Percentiles rank a stretch among this genome's conserved stretches.
These are phyloP conservation scores for Dendrobium nobile DNA, from an alignment of 106 monocot genomes.

Conservation along the genomic window DNA sequence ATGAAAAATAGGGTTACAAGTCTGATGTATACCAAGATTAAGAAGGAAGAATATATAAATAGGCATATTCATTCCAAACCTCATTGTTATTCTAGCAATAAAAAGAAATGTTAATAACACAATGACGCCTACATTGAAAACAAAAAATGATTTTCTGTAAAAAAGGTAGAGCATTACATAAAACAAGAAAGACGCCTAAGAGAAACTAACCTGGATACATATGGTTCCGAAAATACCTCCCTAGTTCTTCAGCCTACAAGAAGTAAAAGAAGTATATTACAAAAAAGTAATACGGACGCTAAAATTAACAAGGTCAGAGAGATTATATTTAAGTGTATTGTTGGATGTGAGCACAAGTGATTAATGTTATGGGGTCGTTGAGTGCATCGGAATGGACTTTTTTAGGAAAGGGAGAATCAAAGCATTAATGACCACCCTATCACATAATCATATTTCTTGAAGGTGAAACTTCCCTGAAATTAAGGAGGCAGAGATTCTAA, in stretches of 20 bases:
- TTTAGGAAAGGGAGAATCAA: neutral
- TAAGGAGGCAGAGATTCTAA: neutral
- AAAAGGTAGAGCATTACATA: neutral
- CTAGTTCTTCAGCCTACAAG: slow-evolving; percentile 86
- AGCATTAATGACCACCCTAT: neutral
- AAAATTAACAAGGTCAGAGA: neutral
- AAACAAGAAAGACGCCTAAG: neutral
- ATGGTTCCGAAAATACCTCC: slow-evolving; percentile 92
- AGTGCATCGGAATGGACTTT: neutral
- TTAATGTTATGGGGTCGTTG: neutral
- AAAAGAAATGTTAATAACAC: neutral
- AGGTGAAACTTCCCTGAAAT: neutral
- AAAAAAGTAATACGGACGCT: neutral
- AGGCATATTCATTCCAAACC: neutral
- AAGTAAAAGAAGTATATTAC: neutral
- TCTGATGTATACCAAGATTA: no score
- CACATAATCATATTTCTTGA: neutral
- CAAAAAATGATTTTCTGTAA: neutral
- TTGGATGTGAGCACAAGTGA: neutral
- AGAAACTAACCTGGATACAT: slow-evolving; percentile 86
- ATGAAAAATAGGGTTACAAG: no score
- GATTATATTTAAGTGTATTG: neutral
- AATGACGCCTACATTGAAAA: neutral
- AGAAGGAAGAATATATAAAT: no score
- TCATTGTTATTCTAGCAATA: neutral